Conservation (phyloP, 1,139 yeast species). For the Sugiyamaella sp. region DNA sequence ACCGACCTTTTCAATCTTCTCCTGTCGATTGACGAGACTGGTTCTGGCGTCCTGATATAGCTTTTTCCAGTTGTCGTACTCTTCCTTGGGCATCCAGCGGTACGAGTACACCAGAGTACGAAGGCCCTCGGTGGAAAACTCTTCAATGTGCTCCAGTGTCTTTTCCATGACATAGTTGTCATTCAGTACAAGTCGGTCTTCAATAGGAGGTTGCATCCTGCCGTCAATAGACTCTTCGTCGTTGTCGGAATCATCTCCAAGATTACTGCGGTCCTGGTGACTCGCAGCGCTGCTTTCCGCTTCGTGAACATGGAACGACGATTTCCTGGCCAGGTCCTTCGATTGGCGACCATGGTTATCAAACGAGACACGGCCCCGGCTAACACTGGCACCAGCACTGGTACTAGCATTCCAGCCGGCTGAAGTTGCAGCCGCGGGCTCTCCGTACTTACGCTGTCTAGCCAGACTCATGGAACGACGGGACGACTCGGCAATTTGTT, state of each 20-base stretch:
- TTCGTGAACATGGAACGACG: slow-evolving; percentile 4
- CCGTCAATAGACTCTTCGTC: slow-evolving; percentile 34
- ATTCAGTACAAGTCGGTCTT: slow-evolving; percentile 64
- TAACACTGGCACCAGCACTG: background rate
- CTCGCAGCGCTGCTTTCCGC: slow-evolving; percentile 18
- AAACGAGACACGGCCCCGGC: slow-evolving; percentile 5
- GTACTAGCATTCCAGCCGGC: background rate
- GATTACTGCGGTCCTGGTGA: too few relatives aligned
- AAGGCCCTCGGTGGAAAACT: slow-evolving; percentile 91
- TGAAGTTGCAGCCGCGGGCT: slow-evolving; percentile 18
- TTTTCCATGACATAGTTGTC: slow-evolving; percentile 80
- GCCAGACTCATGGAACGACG: slow-evolving; percentile 66
- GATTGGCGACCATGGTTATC: slow-evolving; percentile 27
- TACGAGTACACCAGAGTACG: slow-evolving; percentile 85
- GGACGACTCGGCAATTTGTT: slow-evolving; percentile 60
- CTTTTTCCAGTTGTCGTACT: slow-evolving; percentile 66
- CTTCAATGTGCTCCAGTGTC: slow-evolving; percentile 88
- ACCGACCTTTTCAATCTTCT: slow-evolving; percentile 72
- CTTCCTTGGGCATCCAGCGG: slow-evolving; percentile 64
- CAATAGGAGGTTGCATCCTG: slow-evolving; percentile 46
- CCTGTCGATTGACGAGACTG: slow-evolving; percentile 66
- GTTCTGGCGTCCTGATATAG: slow-evolving; percentile 78
- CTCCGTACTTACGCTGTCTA: slow-evolving; percentile 58
- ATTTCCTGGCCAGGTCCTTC: slow-evolving; percentile 24
- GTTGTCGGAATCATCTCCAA: slow-evolving; percentile 25